These are phyloP conservation scores for Pelargonium cotyledonis DNA, from an alignment of 441 rosid species.

Conservation along the genomic window DNA sequence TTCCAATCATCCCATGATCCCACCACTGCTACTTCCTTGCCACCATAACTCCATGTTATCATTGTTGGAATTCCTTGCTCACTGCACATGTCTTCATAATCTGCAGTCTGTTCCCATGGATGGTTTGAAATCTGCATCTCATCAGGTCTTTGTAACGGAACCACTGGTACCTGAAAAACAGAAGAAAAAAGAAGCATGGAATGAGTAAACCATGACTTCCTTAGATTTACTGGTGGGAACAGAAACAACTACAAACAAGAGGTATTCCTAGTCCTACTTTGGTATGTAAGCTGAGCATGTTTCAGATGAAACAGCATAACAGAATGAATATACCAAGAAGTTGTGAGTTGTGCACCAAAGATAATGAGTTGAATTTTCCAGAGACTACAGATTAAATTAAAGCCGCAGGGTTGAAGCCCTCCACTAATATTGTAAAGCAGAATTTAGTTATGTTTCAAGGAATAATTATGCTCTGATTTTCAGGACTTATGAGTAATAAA, in stretches of 20 bases:
- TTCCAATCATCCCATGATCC: slow-evolving; percentile 98
- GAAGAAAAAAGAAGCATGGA: slow-evolving; percentile 9
- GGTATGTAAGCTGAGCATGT: neutral
- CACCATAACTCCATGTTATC: slow-evolving; percentile 89
- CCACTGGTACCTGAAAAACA: slow-evolving; percentile 57
- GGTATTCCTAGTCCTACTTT: neutral
- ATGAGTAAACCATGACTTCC: slow-evolving; percentile 1
- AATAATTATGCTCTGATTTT: neutral
- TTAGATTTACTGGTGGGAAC: neutral
- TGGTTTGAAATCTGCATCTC: slow-evolving; percentile 68
- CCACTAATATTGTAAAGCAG: neutral
- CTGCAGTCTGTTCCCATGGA: slow-evolving; percentile 50
- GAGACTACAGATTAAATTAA: too few relatives aligned
- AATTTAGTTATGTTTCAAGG: neutral
- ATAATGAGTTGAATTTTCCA: too few relatives aligned
- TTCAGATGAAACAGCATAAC: neutral
- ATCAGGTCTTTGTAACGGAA: slow-evolving; percentile 83
- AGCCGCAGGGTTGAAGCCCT: too few relatives aligned
- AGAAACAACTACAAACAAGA: neutral
- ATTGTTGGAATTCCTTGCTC: slow-evolving; percentile 86
- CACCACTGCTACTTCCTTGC: slow-evolving; percentile 74
- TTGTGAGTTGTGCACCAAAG: neutral
- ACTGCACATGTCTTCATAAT: slow-evolving; percentile 50
- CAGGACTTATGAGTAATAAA: neutral
- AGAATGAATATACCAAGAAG: neutral